phyloP scores from a whole-genome alignment of 345 rosid species.

The Bretschneidera sinensis region DNA sequence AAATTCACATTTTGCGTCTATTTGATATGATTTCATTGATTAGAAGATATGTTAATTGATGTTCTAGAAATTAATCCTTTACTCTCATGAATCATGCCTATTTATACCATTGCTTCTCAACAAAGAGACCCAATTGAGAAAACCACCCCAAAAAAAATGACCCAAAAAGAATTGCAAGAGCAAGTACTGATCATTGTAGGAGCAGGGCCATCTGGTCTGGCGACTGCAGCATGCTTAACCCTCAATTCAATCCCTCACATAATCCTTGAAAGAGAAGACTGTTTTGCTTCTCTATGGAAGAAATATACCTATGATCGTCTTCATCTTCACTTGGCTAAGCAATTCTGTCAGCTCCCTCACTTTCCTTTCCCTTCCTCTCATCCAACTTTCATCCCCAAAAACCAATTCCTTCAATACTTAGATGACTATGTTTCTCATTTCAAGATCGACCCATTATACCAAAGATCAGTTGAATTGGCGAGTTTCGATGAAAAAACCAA shows the following conservation, averaged over 20 bases:
- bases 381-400: slow-evolving; percentile 45
- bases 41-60: no score
- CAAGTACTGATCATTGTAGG: slow-evolving; percentile 51
- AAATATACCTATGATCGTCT: slow-evolving; percentile 68
- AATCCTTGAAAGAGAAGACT: slow-evolving; percentile 62
- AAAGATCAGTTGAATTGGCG: slow-evolving; percentile 47
- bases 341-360: slow-evolving; percentile 56
- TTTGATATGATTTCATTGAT: no score
- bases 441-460: slow-evolving; percentile 45
- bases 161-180: slow-evolving; percentile 9
- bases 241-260: slow-evolving; percentile 53
- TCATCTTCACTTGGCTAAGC: slow-evolving; percentile 64
- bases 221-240: slow-evolving; percentile 60
- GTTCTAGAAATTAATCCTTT: no score
- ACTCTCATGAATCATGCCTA: no score
- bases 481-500: slow-evolving; percentile 25
- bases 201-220: slow-evolving; percentile 73
- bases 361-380: slow-evolving; percentile 33
- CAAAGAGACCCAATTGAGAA: neutral
- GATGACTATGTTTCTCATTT: slow-evolving; percentile 52
- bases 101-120: no score
- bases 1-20: no score
- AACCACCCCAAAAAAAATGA: neutral
- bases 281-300: slow-evolving; percentile 63
- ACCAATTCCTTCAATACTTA: slow-evolving; percentile 47